Percentiles rank a stretch among this genome's conserved stretches.
phyloP scores from a whole-genome alignment of 495 filamentous ascomycete genomes.

The Trichoderma asperelloides region DNA sequence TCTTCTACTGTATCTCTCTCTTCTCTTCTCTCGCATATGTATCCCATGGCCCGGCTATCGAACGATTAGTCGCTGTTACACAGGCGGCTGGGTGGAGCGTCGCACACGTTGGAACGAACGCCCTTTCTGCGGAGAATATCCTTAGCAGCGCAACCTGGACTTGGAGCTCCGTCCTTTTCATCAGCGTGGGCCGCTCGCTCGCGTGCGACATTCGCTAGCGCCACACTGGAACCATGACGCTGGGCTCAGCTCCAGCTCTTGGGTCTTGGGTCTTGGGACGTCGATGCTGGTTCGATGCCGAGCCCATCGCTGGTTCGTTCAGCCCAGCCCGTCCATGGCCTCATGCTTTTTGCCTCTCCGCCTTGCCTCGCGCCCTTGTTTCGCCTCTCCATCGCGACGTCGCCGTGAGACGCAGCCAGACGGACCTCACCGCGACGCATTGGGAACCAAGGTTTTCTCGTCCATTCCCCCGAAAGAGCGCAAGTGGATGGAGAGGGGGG shows the following conservation, averaged over 20 bases:
- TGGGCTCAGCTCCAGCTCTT: constrained; percentile 1
- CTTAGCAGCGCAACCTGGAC: not conserved
- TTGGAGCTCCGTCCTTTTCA: not conserved
- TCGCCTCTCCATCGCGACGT: too few relatives aligned
- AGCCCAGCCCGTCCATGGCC: too few relatives aligned
- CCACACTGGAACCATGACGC: constrained; percentile 2
- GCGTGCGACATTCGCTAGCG: constrained; percentile 8
- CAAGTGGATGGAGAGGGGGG: not conserved
- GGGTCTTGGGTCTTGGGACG: not conserved
- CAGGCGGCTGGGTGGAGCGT: not conserved
- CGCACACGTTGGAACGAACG: not conserved
- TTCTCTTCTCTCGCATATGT: too few relatives aligned
- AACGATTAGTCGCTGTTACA: not conserved
- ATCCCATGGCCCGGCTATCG: not conserved
- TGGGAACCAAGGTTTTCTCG: not conserved
- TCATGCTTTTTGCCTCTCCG: too few relatives aligned
- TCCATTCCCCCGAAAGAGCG: not conserved
- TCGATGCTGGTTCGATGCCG: not conserved
- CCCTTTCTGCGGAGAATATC: constrained; percentile 5
- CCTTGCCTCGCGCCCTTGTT: too few relatives aligned
- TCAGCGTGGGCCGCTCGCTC: constrained; percentile 6
- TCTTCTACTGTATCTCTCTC: too few relatives aligned
- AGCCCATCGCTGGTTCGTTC: not conserved
- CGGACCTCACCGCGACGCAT: too few relatives aligned
- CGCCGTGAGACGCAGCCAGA: too few relatives aligned